Evolutionary conservation across 2,329 filamentous ascomycete species (phyloP).

Genomic region (Pyrenophora tritici-repentis): DNA sequence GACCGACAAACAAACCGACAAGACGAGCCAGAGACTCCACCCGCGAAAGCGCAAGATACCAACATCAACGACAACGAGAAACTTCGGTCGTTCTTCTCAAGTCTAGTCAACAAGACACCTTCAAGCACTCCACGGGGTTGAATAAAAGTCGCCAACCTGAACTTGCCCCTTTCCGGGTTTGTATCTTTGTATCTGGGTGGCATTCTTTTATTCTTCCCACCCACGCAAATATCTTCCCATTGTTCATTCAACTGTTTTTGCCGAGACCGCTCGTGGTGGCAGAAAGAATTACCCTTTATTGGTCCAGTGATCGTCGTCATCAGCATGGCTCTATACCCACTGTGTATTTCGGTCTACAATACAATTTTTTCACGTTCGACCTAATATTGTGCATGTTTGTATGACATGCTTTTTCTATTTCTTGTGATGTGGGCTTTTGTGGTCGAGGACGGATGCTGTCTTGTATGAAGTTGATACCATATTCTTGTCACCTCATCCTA

Average conservation of each 20-base stretch:
- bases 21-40: constrained; percentile 34
- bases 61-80: constrained; percentile 48
- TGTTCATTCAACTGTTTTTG: constrained; percentile 2
- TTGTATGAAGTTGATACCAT: too few species aligned
- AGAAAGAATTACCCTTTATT: constrained; percentile 5
- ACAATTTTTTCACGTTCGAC: constrained; percentile 3
- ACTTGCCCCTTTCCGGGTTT: neutral
- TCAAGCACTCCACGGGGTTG: constrained; percentile 34
- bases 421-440: too few species aligned
- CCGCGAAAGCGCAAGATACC: constrained; percentile 32
- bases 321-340: constrained; percentile 32
- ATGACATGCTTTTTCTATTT: too few species aligned
- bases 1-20: constrained; percentile 46
- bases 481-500: too few species aligned
- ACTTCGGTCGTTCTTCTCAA: constrained; percentile 48
- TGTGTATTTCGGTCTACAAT: constrained; percentile 21
- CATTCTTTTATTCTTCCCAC: too few species aligned
- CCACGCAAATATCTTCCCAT: neutral
- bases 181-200: neutral
- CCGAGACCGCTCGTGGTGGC: neutral
- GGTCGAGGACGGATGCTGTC: too few species aligned
- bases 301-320: constrained; percentile 9
- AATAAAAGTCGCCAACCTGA: neutral
- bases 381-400: too few species aligned
- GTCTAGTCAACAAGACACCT: constrained; percentile 42